Conservation (phyloP, 495 filamentous ascomycete genomes). For the Penicillium parvum region DNA sequence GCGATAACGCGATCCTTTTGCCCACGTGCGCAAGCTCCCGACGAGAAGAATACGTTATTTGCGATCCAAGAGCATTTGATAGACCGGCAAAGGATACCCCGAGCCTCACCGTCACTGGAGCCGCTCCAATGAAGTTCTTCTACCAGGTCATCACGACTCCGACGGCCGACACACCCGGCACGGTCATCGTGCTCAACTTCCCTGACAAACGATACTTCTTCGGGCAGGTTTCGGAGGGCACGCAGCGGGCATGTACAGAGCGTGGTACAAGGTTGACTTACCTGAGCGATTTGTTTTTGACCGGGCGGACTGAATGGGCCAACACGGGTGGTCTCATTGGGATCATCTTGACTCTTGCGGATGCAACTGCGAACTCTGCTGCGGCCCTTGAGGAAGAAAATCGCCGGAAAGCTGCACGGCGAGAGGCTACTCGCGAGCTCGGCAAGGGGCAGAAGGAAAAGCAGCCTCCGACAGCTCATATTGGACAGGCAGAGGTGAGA, state of each 20-base stretch:
- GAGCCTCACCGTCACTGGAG: background rate
- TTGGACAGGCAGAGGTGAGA: constrained; percentile 6
- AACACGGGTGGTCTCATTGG: constrained; percentile 79
- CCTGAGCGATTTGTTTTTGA: constrained; percentile 72
- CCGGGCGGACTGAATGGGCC: constrained; percentile 69
- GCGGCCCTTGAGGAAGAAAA: constrained; percentile 29
- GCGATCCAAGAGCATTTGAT: constrained; percentile 16
- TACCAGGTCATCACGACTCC: constrained; percentile 75
- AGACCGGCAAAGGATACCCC: constrained; percentile 1
- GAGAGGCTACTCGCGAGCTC: constrained; percentile 7
- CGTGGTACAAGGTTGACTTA: constrained; percentile 55
- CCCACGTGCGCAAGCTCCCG: background rate
- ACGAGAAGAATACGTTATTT: constrained; percentile 23
- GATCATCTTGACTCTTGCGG: constrained; percentile 76
- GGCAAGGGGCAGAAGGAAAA: constrained; percentile 17
- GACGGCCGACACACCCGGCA: constrained; percentile 87
- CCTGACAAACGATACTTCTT: constrained; percentile 82
- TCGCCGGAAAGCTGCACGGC: constrained; percentile 23
- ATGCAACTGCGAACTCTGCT: constrained; percentile 40
- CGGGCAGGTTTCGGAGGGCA: constrained; percentile 77
- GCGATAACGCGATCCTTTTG: constrained; percentile 9
- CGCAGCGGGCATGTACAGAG: constrained; percentile 71
- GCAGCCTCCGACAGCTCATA: background rate
- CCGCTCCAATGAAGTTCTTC: constrained; percentile 58
- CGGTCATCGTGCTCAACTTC: constrained; percentile 68